phyloP scores from a whole-genome alignment of 2,329 filamentous ascomycete species.

The Purpureocillium takamizusanense region DNA sequence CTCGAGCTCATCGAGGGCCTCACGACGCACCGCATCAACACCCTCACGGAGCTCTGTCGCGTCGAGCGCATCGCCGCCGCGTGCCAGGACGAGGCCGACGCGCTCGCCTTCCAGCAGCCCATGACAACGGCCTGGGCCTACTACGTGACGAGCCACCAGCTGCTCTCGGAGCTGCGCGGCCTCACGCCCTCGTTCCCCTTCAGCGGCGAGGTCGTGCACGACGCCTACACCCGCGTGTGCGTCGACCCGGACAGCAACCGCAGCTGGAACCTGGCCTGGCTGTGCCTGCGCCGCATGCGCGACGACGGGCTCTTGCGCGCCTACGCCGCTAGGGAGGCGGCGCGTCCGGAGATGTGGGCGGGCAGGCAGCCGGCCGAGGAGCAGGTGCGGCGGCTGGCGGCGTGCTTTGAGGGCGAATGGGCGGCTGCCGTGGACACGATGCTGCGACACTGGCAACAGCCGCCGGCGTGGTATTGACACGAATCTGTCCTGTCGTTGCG shows the following conservation, averaged over 20 bases:
- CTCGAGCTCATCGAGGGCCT: slow-evolving; percentile 55
- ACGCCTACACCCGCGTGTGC: slow-evolving; percentile 55
- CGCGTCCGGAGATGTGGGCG: slow-evolving; percentile 62
- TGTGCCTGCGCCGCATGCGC: slow-evolving; percentile 57
- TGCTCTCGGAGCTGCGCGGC: slow-evolving; percentile 60
- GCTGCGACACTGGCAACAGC: slow-evolving; percentile 57
- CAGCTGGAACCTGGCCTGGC: slow-evolving; percentile 71
- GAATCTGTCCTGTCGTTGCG: background rate
- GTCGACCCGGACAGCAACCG: slow-evolving; percentile 56
- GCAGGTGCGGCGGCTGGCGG: slow-evolving; percentile 48
- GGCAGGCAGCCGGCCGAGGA: slow-evolving; percentile 43
- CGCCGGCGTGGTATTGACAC: slow-evolving; percentile 45
- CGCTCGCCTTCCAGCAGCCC: slow-evolving; percentile 46
- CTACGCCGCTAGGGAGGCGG: slow-evolving; percentile 53
- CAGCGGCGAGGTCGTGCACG: slow-evolving; percentile 52
- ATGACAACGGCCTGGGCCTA: slow-evolving; percentile 65
- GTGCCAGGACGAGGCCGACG: slow-evolving; percentile 49
- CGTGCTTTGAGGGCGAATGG: slow-evolving; percentile 61
- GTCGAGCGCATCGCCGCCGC: slow-evolving; percentile 58
- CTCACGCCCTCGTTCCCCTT: slow-evolving; percentile 61
- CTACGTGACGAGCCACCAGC: slow-evolving; percentile 62
- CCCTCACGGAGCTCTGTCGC: slow-evolving; percentile 61
- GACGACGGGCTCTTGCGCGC: slow-evolving; percentile 51
- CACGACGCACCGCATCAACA: slow-evolving; percentile 60
- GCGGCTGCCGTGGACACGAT: slow-evolving; percentile 53